Evolutionary conservation across 257 asterid species (phyloP).

Genomic region (Lithospermum erythrorhizon): DNA sequence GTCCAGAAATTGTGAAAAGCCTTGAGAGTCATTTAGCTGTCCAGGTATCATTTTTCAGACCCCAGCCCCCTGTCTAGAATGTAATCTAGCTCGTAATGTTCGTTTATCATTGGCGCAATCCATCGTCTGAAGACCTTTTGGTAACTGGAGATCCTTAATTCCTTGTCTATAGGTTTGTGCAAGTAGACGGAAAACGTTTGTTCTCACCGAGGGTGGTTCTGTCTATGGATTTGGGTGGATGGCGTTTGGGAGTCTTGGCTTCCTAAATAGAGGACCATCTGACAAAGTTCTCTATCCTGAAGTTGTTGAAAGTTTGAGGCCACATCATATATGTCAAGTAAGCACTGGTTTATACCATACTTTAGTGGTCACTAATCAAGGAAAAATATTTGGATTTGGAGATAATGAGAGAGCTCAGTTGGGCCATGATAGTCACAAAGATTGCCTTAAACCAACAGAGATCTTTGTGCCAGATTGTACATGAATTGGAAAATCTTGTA

Average conservation of each 20-base stretch:
- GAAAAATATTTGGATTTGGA: conserved; percentile 60
- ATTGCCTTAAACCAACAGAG: conserved; percentile 56
- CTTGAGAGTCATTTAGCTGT: conserved; percentile 49
- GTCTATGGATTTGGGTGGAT: conserved; percentile 81
- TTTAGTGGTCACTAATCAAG: conserved; percentile 48
- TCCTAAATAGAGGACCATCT: conserved; percentile 48
- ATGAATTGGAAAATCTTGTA: not conserved
- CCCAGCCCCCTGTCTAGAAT: too few species aligned
- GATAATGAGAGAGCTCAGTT: conserved; percentile 83
- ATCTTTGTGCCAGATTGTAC: conserved; percentile 21
- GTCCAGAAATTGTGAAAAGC: conserved; percentile 44
- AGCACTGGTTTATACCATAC: conserved; percentile 84
- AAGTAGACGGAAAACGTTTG: conserved; percentile 68
- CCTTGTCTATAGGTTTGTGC: conserved; percentile 53
- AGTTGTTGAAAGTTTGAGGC: conserved; percentile 46
- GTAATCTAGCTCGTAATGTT: not conserved
- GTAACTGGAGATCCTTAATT: not conserved
- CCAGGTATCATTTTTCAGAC: conserved; percentile 31
- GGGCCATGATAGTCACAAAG: conserved; percentile 59
- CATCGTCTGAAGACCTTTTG: too few species aligned
- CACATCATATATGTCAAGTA: conserved; percentile 59
- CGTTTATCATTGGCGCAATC: too few species aligned
- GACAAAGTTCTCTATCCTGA: conserved; percentile 50
- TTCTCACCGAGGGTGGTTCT: conserved; percentile 56
- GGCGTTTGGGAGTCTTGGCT: conserved; percentile 82